Percentiles rank a stretch among this genome's conserved stretches.
Conservation (phyloP, 2,329 filamentous ascomycete genomes). For the Rosellinia necatrix region DNA sequence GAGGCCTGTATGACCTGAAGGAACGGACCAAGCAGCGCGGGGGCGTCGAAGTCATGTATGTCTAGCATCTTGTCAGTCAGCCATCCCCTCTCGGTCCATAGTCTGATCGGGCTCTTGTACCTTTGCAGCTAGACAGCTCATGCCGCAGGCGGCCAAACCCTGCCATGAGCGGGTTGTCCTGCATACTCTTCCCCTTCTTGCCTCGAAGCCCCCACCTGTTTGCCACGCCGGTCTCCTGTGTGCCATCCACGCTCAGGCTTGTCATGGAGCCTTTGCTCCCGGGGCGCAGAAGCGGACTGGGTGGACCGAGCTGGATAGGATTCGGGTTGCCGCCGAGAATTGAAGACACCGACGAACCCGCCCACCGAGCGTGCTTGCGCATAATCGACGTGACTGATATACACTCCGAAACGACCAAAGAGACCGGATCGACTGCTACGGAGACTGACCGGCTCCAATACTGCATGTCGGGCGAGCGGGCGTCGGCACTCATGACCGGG, state of each 20-base stretch:
- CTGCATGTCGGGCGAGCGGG: slow-evolving; percentile 53
- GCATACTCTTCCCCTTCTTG: slow-evolving; percentile 95
- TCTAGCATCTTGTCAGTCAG: slow-evolving; percentile 57
- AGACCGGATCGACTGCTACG: slow-evolving; percentile 87
- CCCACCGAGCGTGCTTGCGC: slow-evolving; percentile 95
- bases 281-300: slow-evolving; percentile 48
- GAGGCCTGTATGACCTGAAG: slow-evolving; percentile 96
- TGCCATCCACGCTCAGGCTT: slow-evolving; percentile 46
- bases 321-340: slow-evolving; percentile 82
- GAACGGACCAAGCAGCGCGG: slow-evolving; percentile 88
- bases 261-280: slow-evolving; percentile 49
- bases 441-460: slow-evolving; percentile 68
- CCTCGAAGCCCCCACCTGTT: slow-evolving; percentile 93
- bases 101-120: slow-evolving; percentile 49
- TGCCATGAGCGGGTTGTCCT: slow-evolving; percentile 95
- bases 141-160: slow-evolving; percentile 89
- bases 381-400: slow-evolving; percentile 98
- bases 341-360: slow-evolving; percentile 92
- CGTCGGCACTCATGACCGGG: slow-evolving; percentile 24
- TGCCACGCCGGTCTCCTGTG: slow-evolving; percentile 63
- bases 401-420: slow-evolving; percentile 96
- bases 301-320: slow-evolving; percentile 57
- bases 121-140: slow-evolving; percentile 84
- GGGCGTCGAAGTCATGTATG: slow-evolving; percentile 86
- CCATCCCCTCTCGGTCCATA: neutral